Evolutionary conservation across 1,284 basidiomycete species (phyloP).

Genomic region (Schizophyllum amplum): DNA sequence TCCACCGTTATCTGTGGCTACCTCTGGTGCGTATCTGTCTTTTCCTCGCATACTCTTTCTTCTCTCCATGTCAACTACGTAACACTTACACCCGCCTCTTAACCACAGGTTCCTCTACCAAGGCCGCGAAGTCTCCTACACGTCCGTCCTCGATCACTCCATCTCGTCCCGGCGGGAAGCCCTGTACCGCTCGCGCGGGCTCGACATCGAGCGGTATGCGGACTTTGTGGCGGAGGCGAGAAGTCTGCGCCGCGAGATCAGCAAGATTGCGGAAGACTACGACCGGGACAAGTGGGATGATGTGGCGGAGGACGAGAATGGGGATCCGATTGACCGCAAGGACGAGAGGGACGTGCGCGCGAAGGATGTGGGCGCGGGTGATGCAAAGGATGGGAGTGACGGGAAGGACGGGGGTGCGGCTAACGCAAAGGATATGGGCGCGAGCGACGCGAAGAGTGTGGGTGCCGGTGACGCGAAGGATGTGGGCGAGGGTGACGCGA

Average conservation of each 20-base stretch:
- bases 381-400: background rate
- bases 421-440: slow-evolving; percentile 7
- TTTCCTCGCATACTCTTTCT: background rate
- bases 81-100: background rate
- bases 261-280: slow-evolving; percentile 55
- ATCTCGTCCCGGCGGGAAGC: slow-evolving; percentile 48
- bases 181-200: slow-evolving; percentile 49
- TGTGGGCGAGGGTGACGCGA: slow-evolving; percentile 6
- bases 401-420: slow-evolving; percentile 15
- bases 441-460: too few species aligned
- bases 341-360: slow-evolving; percentile 8
- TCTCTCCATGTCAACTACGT: background rate
- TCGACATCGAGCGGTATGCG: slow-evolving; percentile 55
- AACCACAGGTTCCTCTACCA: slow-evolving; percentile 54
- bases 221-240: slow-evolving; percentile 48
- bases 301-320: slow-evolving; percentile 7
- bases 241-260: slow-evolving; percentile 43
- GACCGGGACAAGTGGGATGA: slow-evolving; percentile 38
- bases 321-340: slow-evolving; percentile 11
- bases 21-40: slow-evolving; percentile 33
- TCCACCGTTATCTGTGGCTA: slow-evolving; percentile 54
- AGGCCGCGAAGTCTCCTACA: slow-evolving; percentile 63
- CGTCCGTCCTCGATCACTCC: slow-evolving; percentile 48
- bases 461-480: slow-evolving; percentile 11
- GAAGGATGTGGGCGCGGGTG: slow-evolving; percentile 6